Evolutionary conservation across 2,329 filamentous ascomycete species (phyloP).

Genomic region (Cytospora piceae): DNA sequence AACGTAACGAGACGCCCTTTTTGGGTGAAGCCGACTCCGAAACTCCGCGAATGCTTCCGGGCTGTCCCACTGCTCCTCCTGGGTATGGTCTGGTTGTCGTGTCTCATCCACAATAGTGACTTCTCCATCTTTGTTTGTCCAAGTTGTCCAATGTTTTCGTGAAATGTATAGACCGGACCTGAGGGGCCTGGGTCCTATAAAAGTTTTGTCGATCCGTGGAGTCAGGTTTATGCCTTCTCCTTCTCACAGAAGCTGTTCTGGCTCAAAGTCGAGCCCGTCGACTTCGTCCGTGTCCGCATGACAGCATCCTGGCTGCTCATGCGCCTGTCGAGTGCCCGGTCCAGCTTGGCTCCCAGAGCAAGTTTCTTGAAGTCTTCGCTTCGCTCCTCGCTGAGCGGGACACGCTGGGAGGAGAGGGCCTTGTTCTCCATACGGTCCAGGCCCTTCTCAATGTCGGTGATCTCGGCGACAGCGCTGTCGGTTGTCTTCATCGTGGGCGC

Average conservation of each 20-base stretch:
- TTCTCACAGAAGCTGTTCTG: conserved; percentile 45
- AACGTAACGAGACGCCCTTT: background rate
- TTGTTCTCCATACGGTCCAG: conserved; percentile 90
- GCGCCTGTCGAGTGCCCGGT: conserved; percentile 81
- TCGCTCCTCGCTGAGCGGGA: conserved; percentile 78
- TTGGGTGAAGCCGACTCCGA: conserved; percentile 17
- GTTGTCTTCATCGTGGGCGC: conserved; percentile 56
- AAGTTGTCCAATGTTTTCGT: background rate
- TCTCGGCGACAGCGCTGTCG: conserved; percentile 61
- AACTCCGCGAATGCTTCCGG: conserved; percentile 20
- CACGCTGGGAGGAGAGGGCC: conserved; percentile 80
- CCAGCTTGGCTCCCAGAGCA: conserved; percentile 86
- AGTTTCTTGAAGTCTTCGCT: conserved; percentile 81
- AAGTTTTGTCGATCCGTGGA: background rate
- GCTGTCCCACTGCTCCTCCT: conserved; percentile 5
- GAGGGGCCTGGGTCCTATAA: background rate
- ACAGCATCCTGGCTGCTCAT: conserved; percentile 90
- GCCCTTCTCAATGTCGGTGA: conserved; percentile 73
- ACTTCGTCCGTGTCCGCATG: conserved; percentile 61
- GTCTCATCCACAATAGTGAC: background rate
- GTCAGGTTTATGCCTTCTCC: conserved; percentile 37
- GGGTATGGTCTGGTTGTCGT: background rate
- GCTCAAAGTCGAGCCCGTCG: conserved; percentile 30
- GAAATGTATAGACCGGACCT: background rate
- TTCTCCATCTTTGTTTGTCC: background rate